Conservation (phyloP, 345 rosid species). For the Clarkia xantiana region DNA sequence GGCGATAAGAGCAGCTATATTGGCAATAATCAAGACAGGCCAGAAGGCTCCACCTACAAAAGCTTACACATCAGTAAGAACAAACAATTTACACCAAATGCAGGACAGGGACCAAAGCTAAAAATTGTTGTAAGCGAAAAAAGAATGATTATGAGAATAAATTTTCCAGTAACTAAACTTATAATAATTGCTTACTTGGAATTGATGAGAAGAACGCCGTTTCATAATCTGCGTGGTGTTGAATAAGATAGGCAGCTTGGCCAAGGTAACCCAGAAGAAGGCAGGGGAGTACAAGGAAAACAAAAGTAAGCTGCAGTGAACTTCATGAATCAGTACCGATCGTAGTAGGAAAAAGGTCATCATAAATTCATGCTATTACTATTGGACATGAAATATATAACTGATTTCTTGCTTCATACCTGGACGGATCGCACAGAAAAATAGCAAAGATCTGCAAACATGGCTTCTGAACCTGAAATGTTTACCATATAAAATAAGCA, state of each 20-base stretch:
- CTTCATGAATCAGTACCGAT: no score
- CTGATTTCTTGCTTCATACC: conserved; percentile 32
- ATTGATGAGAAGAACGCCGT: conserved; percentile 78
- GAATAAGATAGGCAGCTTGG: conserved; percentile 94
- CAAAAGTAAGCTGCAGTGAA: conserved; percentile 83
- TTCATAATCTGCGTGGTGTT: conserved; percentile 35
- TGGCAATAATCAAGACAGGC: conserved; percentile 80
- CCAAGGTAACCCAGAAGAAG: conserved; percentile 94
- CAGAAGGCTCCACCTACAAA: conserved; percentile 67
- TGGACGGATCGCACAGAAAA: conserved; percentile 89
- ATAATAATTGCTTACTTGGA: conserved; percentile 49
- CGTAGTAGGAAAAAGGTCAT: background rate
- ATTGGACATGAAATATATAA: conserved; percentile 4
- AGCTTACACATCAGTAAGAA: conserved; percentile 29
- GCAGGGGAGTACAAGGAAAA: conserved; percentile 90
- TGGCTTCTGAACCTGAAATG: conserved; percentile 89
- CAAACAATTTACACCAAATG: background rate
- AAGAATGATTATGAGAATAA: conserved; percentile 15
- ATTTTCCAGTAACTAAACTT: no score
- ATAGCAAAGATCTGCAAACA: conserved; percentile 99
- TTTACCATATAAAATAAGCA: conserved; percentile 1
- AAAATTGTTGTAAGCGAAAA: conserved; percentile 87
- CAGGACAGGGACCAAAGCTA: conserved; percentile 51
- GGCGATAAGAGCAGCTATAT: conserved; percentile 86
- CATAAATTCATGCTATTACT: background rate